Conservation (phyloP, 2,329 filamentous ascomycete genomes). For the Aspergillus flavus region DNA sequence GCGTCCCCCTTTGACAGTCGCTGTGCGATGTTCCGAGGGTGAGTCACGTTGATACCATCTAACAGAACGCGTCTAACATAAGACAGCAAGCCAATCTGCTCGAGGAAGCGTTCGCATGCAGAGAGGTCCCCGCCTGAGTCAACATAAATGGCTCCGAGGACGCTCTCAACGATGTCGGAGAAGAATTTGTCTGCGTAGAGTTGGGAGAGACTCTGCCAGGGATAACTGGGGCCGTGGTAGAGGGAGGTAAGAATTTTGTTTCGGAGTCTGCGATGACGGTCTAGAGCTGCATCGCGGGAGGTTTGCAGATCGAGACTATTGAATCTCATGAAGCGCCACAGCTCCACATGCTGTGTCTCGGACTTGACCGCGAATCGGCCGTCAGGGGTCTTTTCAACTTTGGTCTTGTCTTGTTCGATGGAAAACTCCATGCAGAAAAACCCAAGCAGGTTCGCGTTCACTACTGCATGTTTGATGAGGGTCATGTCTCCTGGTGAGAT, state of each 20-base stretch:
- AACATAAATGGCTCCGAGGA: constrained; percentile 81
- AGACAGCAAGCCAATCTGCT: constrained; percentile 65
- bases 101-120: constrained; percentile 62
- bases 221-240: constrained; percentile 59
- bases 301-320: constrained; percentile 17
- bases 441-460: constrained; percentile 78
- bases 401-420: constrained; percentile 15
- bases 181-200: constrained; percentile 74
- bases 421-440: constrained; percentile 68
- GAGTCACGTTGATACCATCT: constrained; percentile 57
- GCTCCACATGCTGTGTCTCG: constrained; percentile 41
- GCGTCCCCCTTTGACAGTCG: constrained; percentile 48
- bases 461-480: constrained; percentile 71
- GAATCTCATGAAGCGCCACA: constrained; percentile 71
- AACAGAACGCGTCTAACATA: constrained; percentile 64
- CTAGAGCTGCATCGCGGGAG: constrained; percentile 21
- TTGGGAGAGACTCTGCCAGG: constrained; percentile 72
- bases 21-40: constrained; percentile 71
- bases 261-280: constrained; percentile 55
- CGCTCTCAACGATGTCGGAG: constrained; percentile 79
- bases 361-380: constrained; percentile 29
- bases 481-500: constrained; percentile 69
- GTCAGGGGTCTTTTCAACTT: constrained; percentile 8
- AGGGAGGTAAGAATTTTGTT: constrained; percentile 56
- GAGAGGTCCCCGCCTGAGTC: constrained; percentile 68